Evolutionary conservation across 78 protist genomes (phyloP).

Genomic region (Thecamonas trahens): DNA sequence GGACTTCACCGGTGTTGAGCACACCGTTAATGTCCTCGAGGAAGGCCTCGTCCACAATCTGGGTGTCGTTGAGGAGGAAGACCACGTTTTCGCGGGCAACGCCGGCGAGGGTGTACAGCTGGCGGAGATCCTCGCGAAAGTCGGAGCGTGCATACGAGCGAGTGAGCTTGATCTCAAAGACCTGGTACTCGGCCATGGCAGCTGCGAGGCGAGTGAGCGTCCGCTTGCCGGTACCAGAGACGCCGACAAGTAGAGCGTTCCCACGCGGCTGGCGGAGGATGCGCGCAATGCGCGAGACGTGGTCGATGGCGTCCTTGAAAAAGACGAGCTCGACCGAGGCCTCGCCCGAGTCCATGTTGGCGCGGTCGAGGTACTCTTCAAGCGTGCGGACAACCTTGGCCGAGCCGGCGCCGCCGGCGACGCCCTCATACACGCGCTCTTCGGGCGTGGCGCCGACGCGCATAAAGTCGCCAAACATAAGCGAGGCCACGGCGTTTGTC

Average conservation of each 20-base stretch:
- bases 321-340: constrained; percentile 56
- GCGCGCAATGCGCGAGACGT: constrained; percentile 58
- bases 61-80: constrained; percentile 74
- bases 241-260: constrained; percentile 82
- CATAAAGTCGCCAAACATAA: constrained; percentile 48
- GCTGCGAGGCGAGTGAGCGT: constrained; percentile 69
- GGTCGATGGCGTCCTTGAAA: constrained; percentile 60
- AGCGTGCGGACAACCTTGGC: constrained; percentile 11
- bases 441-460: constrained; percentile 1
- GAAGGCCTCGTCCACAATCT: constrained; percentile 56
- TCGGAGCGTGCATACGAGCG: constrained; percentile 28
- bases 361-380: constrained; percentile 52
- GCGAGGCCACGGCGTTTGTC: not conserved
- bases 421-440: constrained; percentile 1
- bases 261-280: constrained; percentile 60
- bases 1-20: constrained; percentile 86
- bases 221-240: constrained; percentile 84
- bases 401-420: constrained; percentile 5
- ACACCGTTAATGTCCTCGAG: constrained; percentile 66
- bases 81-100: constrained; percentile 29
- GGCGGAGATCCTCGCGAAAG: constrained; percentile 54
- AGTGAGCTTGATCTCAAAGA: constrained; percentile 33
- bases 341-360: constrained; percentile 30
- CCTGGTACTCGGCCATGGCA: constrained; percentile 34
- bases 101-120: constrained; percentile 42